A percentile compares a stretch with the other conserved stretches of the same genome.
Evolutionary conservation across 1,284 basidiomycete genomes (phyloP).

Genomic region (Microbotryomycetes sp.): DNA sequence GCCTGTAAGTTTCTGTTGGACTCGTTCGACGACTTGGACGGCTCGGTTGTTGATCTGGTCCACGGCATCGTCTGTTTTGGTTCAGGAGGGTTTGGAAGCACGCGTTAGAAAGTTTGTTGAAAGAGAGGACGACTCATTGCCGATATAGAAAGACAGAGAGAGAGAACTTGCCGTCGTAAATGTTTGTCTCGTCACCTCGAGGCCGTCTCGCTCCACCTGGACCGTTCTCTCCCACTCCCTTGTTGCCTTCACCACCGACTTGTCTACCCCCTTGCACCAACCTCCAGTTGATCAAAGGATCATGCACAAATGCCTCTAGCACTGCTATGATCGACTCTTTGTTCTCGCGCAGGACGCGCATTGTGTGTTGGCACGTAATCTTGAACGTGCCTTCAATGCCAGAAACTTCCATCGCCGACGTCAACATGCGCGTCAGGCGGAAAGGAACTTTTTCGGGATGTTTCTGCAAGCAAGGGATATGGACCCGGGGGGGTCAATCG

Average conservation of each 20-base stretch:
- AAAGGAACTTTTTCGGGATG: constrained; percentile 99
- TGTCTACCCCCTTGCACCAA: constrained; percentile 40
- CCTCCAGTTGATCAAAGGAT: constrained; percentile 54
- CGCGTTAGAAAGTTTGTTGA: constrained; percentile 40
- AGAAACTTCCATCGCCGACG: constrained; percentile 98
- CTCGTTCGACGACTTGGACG: constrained; percentile 81
- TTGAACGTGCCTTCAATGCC: constrained; percentile 97
- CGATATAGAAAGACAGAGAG: not conserved
- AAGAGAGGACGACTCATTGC: not conserved
- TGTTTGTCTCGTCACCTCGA: constrained; percentile 34
- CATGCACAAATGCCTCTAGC: constrained; percentile 69
- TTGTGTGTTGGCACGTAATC: constrained; percentile 86
- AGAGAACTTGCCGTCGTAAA: constrained; percentile 28
- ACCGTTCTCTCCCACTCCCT: constrained; percentile 35
- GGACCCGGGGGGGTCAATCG: not conserved
- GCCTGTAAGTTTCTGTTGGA: constrained; percentile 86
- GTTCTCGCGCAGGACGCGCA: constrained; percentile 92
- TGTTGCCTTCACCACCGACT: constrained; percentile 26
- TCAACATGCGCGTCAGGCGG: constrained; percentile 95
- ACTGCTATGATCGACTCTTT: constrained; percentile 98
- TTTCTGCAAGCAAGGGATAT: constrained; percentile 55
- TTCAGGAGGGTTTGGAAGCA: constrained; percentile 6
- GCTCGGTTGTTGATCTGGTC: constrained; percentile 88
- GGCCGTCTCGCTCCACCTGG: constrained; percentile 36
- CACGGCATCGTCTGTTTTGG: constrained; percentile 47